Conservation (phyloP, 2,329 filamentous ascomycete species). For the Ceratocystis albifundus region DNA sequence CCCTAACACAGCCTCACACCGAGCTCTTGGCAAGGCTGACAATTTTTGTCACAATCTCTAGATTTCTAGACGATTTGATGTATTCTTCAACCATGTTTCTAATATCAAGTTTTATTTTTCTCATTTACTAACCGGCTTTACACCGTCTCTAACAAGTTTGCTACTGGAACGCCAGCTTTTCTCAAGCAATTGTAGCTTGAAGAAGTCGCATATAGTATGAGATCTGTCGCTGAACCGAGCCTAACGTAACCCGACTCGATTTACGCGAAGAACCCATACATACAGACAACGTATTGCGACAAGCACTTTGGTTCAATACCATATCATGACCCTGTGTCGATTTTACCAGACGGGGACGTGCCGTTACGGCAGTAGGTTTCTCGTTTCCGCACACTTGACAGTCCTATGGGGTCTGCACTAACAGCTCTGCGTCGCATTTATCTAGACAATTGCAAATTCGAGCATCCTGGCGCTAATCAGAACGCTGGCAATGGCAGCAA, state of each 20-base stretch:
- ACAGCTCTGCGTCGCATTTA: not conserved
- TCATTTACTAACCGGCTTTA: not conserved
- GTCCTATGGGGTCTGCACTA: not conserved
- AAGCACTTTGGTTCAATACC: not conserved
- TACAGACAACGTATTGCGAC: not conserved
- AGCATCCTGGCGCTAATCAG: slow-evolving; percentile 38
- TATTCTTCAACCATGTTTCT: not conserved
- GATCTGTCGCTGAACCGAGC: not conserved
- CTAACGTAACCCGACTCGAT: not conserved
- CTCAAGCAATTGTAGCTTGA: not conserved
- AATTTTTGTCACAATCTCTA: not conserved
- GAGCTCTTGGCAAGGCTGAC: not conserved
- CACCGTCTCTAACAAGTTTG: not conserved
- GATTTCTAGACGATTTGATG: not conserved
- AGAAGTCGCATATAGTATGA: not conserved
- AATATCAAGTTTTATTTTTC: not conserved
- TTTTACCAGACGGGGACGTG: slow-evolving; percentile 34
- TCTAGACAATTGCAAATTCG: slow-evolving; percentile 44
- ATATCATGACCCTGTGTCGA: slow-evolving; percentile 22
- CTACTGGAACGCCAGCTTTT: not conserved
- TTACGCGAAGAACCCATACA: not conserved
- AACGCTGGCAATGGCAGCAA: slow-evolving; percentile 25
- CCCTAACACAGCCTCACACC: not conserved
- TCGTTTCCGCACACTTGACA: not conserved
- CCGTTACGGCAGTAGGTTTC: slow-evolving; percentile 39